Evolutionary conservation across 306 rosid genomes (phyloP).

Genomic region (Herpetospermum pedunculosum): DNA sequence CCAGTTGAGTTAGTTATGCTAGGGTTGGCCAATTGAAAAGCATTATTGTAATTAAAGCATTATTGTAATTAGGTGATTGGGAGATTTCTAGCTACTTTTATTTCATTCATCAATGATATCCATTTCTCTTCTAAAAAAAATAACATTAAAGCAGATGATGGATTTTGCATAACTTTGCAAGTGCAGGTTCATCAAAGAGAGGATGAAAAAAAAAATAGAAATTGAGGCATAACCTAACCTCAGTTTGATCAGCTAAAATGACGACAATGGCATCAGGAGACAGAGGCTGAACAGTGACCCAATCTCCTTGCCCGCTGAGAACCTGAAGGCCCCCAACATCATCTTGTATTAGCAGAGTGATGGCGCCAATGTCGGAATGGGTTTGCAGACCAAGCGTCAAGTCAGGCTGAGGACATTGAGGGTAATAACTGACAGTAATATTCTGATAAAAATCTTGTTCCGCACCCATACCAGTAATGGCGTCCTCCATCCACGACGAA

Average conservation of each 20-base stretch:
- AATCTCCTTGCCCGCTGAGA: conserved; percentile 29
- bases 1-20: no score
- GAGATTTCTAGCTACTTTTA: no score
- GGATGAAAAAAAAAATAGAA: neutral
- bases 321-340: conserved; percentile 82
- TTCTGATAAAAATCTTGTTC: conserved; percentile 65
- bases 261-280: conserved; percentile 61
- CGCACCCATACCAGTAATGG: conserved; percentile 16
- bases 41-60: no score
- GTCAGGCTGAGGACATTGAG: conserved; percentile 81
- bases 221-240: conserved; percentile 54
- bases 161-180: neutral
- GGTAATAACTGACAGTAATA: conserved; percentile 75
- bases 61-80: no score
- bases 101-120: no score
- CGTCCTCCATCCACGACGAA: conserved; percentile 48
- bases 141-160: neutral
- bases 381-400: conserved; percentile 80
- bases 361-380: conserved; percentile 77
- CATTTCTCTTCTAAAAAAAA: no score
- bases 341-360: conserved; percentile 75
- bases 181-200: neutral
- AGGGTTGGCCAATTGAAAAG: no score
- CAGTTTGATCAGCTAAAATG: conserved; percentile 75
- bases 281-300: conserved; percentile 59